Evolutionary conservation across 768 basidiomycete species (phyloP), one percentile per base, ranked within the genome.

Genomic region (Lactarius quietus): DNA sequence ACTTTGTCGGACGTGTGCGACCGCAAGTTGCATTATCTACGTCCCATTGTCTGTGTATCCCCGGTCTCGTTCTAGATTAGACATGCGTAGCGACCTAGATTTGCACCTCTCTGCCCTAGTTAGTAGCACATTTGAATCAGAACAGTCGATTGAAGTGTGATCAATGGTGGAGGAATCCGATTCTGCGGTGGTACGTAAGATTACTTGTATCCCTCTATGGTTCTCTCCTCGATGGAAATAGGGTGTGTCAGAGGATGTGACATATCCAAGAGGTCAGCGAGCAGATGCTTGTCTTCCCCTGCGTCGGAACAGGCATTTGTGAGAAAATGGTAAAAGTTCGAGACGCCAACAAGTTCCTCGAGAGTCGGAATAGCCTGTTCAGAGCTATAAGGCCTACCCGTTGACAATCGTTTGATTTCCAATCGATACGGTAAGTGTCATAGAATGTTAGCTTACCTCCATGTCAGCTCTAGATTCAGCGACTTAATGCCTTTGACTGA

Each of bases 401-500:
- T 57, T 55, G 48, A 58, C 14, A 29, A n/a, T 15, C 53, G 38
- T 63, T 39, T 6, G 56, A 35, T 52, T 48, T 65, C 38, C 18
- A 59, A n/a, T 28, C 29, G 43, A 59, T 45, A 31, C 23, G 18
- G n/a, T 18, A 41, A 35, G 31, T 15, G 17, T 39, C 57, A 35
- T 28, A 31, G 6, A 43, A 33, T 33, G 33, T 10, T 2, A 17
- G 39, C 66, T 53, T 53, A 28, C 68, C 66, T 67, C 68, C 68
- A 69, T 3, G 66, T 61, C 14, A 69, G 41, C 39, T 69, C 62
- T 12, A 69, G 26, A 57, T 61, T 69, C 29, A 68, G 55, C 18
- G 62, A 59, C 51, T 64, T 69, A 28, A 56, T 39, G 18, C 66
- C 68, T 52, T 63, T 64, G 62, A 48, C 33, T 26, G 15, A 8